Base-by-base conservation (phyloP, 2,329 filamentous ascomycete species). In the Botrytis paeoniae region DNA sequence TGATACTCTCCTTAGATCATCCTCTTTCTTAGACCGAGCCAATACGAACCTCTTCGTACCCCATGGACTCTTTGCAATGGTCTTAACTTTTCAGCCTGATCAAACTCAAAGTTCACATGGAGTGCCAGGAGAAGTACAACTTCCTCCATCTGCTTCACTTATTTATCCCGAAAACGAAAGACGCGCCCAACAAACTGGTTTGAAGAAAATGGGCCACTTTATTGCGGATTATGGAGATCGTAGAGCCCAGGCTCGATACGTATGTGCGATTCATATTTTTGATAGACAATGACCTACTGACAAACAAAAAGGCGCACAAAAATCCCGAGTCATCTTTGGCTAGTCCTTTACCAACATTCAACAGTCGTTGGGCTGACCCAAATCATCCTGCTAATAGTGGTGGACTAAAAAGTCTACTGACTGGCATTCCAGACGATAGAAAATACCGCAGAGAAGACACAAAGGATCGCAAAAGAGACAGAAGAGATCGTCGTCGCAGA, bases 31-130 rank as follows among this genome's bases (percentile, higher is more conserved):
- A 14, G 83, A 88, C 74, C 80, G 82, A 62, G 82, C 88, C 75
- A 90, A 90, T 75, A 81, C 84, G 12, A 81, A 85, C 0, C 83
- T 89, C 69, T 91, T 90, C 78, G 83, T 81, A 60, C 87, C 88
- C 0, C 83, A 83, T 1, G 88, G 88, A 0, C 82, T 90, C 0
- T 86, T 85, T 78, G 84, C 83, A 70, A 82, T 87, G 64, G 81
- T 90, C 54, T 84, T 89, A 78, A 85, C 85, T 1, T 89, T 83
- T 81, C 84, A 85, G 61, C 84, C 85, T 0, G 81, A 83, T 22
- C 71, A 54, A 7, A 64, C 12, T 8, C 59, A 29, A 18, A 39
- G 51, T 16, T 10, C 48, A 20, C 18, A 45, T 12, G 39, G 35
- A 10, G 35, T 14, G 57, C 20, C 20, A 39, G 22, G 18, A n/a